Evolutionary conservation across 495 filamentous ascomycete species (phyloP).

Genomic region (Neurospora pannonica): DNA sequence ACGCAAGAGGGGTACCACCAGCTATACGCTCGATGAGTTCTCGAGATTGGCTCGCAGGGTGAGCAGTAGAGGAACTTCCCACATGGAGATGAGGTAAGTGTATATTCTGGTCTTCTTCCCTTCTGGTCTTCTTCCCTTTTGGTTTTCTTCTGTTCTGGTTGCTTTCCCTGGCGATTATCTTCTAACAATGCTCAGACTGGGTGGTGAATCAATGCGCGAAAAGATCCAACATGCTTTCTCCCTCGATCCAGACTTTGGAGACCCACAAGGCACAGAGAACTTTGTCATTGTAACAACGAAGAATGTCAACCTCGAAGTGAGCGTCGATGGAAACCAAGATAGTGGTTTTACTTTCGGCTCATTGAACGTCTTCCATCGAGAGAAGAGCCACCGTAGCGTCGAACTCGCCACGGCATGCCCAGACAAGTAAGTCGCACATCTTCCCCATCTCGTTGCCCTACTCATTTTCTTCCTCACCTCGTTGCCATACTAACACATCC

Average conservation of each 20-base stretch:
- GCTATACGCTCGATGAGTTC: conserved; percentile 43
- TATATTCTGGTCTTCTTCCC: background rate
- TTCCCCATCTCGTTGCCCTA: background rate
- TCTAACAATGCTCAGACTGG: background rate
- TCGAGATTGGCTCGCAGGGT: conserved; percentile 29
- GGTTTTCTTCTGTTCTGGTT: background rate
- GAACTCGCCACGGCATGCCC: conserved; percentile 27
- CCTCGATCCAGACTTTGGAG: background rate
- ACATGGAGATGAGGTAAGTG: conserved; percentile 29
- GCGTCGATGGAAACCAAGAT: conserved; percentile 1
- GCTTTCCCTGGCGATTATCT: too few relatives aligned
- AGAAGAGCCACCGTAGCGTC: conserved; percentile 10
- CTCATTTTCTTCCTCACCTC: background rate
- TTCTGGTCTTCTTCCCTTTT: background rate
- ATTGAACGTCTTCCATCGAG: conserved; percentile 1
- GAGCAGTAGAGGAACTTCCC: conserved; percentile 19
- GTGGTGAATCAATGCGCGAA: background rate
- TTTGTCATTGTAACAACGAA: conserved; percentile 12
- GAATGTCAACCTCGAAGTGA: conserved; percentile 11
- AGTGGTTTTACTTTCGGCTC: conserved; percentile 3
- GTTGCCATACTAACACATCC: background rate
- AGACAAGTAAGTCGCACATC: conserved; percentile 26
- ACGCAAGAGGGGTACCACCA: conserved; percentile 28
- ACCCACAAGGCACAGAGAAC: background rate
- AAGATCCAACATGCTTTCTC: background rate